Conservation (phyloP, 164 flowering plant species). For the Macadamia integrifolia region DNA sequence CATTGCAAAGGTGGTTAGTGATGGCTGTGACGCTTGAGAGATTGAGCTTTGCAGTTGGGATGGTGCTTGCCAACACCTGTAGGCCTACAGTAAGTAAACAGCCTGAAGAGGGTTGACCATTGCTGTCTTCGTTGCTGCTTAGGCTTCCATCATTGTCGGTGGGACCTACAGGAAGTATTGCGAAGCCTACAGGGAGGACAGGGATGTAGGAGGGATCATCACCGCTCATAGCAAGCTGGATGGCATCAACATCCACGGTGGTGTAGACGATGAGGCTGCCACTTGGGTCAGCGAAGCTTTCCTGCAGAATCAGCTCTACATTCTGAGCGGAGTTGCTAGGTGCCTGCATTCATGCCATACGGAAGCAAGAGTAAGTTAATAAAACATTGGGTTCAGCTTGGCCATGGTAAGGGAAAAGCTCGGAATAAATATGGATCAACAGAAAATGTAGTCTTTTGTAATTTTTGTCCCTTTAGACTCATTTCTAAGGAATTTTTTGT, state of each 20-base stretch:
- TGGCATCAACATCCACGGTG: conserved; percentile 65
- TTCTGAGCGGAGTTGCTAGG: conserved; percentile 87
- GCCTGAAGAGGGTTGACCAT: conserved; percentile 22
- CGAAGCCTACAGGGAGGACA: conserved; percentile 77
- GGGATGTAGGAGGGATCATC: conserved; percentile 90
- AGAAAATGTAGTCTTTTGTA: too few relatives aligned
- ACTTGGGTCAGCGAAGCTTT: conserved; percentile 78
- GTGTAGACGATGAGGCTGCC: conserved; percentile 82
- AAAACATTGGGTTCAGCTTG: too few relatives aligned
- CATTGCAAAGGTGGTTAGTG: conserved; percentile 66
- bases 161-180: conserved; percentile 37
- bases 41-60: conserved; percentile 66
- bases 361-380: too few relatives aligned
- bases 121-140: conserved; percentile 4
- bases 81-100: conserved; percentile 79
- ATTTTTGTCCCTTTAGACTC: too few relatives aligned
- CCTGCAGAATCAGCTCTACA: conserved; percentile 88
- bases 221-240: conserved; percentile 77
- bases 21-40: conserved; percentile 64
- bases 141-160: conserved; percentile 2
- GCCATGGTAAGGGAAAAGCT: too few relatives aligned
- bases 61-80: conserved; percentile 71
- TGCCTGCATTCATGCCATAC: conserved; percentile 47
- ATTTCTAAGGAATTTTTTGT: too few relatives aligned
- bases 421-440: too few relatives aligned